These are phyloP conservation scores for Pseudozyma flocculosa DNA, from an alignment of 1,284 basidiomycete genomes.

Conservation along the genomic window DNA sequence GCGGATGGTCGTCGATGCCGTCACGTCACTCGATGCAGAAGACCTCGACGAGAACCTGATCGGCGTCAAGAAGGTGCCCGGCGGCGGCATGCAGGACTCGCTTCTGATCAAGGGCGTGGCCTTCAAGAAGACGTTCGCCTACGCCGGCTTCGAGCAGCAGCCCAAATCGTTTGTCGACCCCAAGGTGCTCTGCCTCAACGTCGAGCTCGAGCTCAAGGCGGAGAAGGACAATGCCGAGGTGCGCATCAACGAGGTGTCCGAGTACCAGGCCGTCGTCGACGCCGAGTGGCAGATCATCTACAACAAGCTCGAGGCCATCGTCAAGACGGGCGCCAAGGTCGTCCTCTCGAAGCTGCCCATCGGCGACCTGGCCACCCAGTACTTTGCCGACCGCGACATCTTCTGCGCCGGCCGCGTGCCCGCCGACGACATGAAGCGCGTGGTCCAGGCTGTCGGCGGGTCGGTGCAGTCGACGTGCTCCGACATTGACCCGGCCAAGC, in stretches of 20 bases:
- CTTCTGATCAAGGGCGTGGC: constrained; percentile 82
- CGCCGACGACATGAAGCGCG: constrained; percentile 85
- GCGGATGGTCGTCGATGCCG: constrained; percentile 97
- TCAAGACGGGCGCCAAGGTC: constrained; percentile 93
- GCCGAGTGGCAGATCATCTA: constrained; percentile 99
- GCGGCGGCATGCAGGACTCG: constrained; percentile 97
- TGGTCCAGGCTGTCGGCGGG: constrained; percentile 93
- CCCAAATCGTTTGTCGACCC: constrained; percentile 90
- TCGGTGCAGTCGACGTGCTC: constrained; percentile 92
- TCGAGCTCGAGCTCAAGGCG: constrained; percentile 97
- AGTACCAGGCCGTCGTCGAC: constrained; percentile 96
- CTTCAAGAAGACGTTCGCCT: constrained; percentile 99
- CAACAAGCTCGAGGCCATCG: constrained; percentile 92
- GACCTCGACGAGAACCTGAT: constrained; percentile 95
- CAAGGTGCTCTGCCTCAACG: constrained; percentile 89
- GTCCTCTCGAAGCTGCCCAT: constrained; percentile 98
- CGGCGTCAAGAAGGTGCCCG: constrained; percentile 98
- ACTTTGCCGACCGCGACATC: constrained; percentile 98
- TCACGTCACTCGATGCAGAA: constrained; percentile 75
- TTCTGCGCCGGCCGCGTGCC: constrained; percentile 98
- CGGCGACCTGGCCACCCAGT: constrained; percentile 97
- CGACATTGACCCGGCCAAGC: constrained; percentile 77
- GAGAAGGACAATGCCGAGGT: constrained; percentile 99
- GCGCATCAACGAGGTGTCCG: constrained; percentile 81
- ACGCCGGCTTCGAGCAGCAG: constrained; percentile 98